Evolutionary conservation across 225 moss, liverwort and hornwort species (phyloP), one percentile per base, ranked within the genome.

Genomic region (Pseudisothecium myosuroides): DNA sequence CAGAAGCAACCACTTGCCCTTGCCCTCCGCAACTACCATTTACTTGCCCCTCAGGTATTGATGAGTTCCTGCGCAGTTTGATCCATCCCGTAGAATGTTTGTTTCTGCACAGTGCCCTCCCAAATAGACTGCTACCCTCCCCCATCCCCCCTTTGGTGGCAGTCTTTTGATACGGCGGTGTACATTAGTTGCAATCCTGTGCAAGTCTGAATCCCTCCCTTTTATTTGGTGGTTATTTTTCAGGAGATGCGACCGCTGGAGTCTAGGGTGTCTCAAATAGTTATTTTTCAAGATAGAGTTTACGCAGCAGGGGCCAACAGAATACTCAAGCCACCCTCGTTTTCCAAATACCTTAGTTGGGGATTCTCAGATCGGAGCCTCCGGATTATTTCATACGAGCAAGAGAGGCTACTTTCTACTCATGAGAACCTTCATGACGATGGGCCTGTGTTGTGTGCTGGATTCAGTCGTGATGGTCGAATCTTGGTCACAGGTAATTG

Each of bases 351-450:
- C 84, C 90, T 97, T 11, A 85, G 95, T 67, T 97, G 97, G 97
- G 97, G 97, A 87, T 97, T 95, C 88, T 92, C 95, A 88, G 97
- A 97, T 90, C 93, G 95, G 81, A 96, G 95, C 91, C 91, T 97
- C 84, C 94, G 97, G 41, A 95, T 97, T 72, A 84, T 97, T 60
- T 95, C 97, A 65, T 96, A 96, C 85, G 97, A 97, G 83, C 97
- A 97, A 90, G 97, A 97, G 91, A 97, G 89, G 88, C 92, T 97
- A 76, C 95, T 97, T 39, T 97, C 97, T 67, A 96, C 96, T 63
- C 97, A 97, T 89, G 97, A 97, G 80, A 95, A 96, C 52, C 97
- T 97, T 80, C 97, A 97, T 83, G 95, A 96, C 87, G 95, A 91
- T 89, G 96, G 96, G 63, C 94, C 96, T 71, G 94, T 97, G 29